Evolutionary conservation across 1,284 basidiomycete species (phyloP).

Genomic region (Cryptococcus floricola): DNA sequence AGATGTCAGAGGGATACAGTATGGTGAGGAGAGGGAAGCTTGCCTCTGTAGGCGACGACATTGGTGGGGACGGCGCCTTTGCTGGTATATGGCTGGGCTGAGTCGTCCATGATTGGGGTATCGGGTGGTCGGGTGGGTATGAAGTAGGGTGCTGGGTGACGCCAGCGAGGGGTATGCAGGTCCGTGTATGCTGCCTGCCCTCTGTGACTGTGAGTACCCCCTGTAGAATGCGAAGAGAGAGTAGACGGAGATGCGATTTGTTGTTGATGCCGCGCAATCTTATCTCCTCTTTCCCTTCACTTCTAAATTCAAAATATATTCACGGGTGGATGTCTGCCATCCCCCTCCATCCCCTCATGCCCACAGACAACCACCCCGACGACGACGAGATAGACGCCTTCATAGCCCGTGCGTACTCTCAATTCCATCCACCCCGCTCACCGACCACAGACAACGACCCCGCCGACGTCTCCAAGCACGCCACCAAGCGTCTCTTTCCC

Average conservation of each 20-base stretch:
- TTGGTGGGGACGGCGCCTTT: constrained; percentile 44
- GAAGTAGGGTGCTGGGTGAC: too few species aligned
- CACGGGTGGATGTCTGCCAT: constrained; percentile 6
- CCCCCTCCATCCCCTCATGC: constrained; percentile 1
- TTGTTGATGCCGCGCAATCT: too few species aligned
- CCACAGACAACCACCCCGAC: background rate
- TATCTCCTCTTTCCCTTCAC: background rate
- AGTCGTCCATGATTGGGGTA: background rate
- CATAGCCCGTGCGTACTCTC: constrained; percentile 19
- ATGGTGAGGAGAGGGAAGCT: background rate
- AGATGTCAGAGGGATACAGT: background rate
- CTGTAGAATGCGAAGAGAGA: too few species aligned
- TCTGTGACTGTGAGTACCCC: too few species aligned
- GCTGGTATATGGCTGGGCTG: constrained; percentile 15
- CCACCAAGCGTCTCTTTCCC: constrained; percentile 30
- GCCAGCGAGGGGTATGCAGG: too few species aligned
- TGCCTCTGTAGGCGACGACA: constrained; percentile 41
- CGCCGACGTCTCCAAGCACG: constrained; percentile 8
- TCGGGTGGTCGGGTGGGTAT: too few species aligned
- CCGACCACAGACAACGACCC: background rate
- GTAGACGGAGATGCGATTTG: too few species aligned
- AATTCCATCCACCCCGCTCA: constrained; percentile 2
- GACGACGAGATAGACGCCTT: constrained; percentile 30
- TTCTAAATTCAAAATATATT: background rate
- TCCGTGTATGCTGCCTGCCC: too few species aligned